Evolutionary conservation across 2,329 filamentous ascomycete genomes (phyloP).

Genomic region (Clarireedia paspali): DNA sequence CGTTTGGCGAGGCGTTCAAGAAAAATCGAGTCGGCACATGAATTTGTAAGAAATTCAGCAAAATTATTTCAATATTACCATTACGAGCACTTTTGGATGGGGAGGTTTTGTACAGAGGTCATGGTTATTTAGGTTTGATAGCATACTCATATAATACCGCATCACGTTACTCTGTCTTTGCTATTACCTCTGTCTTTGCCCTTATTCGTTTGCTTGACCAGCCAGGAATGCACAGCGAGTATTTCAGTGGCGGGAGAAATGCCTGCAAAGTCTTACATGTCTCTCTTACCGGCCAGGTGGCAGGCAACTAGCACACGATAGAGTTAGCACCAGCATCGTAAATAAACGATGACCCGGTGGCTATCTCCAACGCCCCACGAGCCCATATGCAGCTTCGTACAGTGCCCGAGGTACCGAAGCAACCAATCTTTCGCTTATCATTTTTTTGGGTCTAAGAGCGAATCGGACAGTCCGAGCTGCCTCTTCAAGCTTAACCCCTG

Average conservation of each 20-base stretch:
- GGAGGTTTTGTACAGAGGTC: neutral
- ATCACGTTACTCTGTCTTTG: neutral
- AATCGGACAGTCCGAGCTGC: constrained; percentile 2
- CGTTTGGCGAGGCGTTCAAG: neutral
- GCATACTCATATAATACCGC: neutral
- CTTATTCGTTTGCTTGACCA: no score
- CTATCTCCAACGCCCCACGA: no score
- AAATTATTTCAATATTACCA: neutral
- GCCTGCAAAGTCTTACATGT: no score
- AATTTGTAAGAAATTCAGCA: neutral
- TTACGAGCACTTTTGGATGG: neutral
- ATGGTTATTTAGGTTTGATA: neutral
- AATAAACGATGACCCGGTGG: no score
- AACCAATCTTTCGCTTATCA: constrained; percentile 3
- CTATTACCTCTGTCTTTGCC: no score
- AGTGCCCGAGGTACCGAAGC: no score
- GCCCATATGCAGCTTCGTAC: no score
- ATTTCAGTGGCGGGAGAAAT: no score
- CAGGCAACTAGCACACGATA: no score
- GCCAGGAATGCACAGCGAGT: no score
- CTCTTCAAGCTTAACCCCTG: neutral
- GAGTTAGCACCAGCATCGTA: no score
- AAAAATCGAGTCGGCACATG: neutral
- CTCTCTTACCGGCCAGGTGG: no score
- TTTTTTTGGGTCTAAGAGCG: neutral